phyloP scores from a whole-genome alignment of 257 asterid species.

The Rubia yunnanensis region DNA sequence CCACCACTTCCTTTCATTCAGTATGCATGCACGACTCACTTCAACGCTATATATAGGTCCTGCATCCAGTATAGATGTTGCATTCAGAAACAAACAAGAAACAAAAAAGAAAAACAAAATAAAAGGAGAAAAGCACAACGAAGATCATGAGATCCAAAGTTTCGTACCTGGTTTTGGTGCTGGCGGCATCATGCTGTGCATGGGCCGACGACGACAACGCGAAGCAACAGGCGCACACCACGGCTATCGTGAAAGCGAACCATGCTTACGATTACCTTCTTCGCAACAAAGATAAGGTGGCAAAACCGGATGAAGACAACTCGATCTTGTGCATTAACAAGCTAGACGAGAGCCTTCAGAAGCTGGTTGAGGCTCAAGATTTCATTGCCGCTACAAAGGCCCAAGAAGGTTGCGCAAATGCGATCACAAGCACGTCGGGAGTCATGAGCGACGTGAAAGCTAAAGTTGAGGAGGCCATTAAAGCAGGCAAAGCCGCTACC shows the following conservation, averaged over 20 bases:
- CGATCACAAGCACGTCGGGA: neutral
- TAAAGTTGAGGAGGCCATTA: neutral
- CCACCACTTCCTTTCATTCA: neutral
- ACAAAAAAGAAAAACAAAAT: too few relatives aligned
- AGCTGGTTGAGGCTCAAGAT: neutral
- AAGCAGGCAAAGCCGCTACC: neutral
- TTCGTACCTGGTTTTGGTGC: neutral
- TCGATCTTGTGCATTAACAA: neutral
- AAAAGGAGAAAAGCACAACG: too few relatives aligned
- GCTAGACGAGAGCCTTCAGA: neutral
- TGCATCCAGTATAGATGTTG: neutral
- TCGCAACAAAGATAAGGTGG: neutral
- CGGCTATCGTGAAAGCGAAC: neutral
- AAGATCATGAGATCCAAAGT: neutral
- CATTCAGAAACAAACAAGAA: neutral
- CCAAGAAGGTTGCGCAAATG: neutral
- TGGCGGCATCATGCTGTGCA: neutral
- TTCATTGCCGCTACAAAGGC: neutral
- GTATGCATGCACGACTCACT: too few relatives aligned
- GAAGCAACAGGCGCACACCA: neutral
- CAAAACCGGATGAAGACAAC: neutral
- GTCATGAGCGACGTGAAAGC: neutral
- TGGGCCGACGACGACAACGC: neutral
- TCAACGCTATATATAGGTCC: too few relatives aligned
- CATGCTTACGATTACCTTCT: neutral